A percentile compares a stretch with the other conserved stretches of the same genome.
These are phyloP conservation scores for Dothidotthia symphoricarpi DNA, from an alignment of 2,329 filamentous ascomycete species.

Conservation along the genomic window DNA sequence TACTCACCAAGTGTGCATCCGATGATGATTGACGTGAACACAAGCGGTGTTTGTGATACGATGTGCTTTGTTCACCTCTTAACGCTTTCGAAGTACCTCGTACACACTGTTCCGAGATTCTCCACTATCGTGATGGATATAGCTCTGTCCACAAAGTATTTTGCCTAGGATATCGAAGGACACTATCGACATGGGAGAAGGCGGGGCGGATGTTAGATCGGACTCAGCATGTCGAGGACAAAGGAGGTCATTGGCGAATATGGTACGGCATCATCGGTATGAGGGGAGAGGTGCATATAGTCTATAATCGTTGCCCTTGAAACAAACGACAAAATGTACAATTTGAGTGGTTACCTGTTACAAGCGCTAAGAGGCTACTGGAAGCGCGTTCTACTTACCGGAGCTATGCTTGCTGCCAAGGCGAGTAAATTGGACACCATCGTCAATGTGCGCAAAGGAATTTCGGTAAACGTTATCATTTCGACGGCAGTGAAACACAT, in stretches of 20 bases:
- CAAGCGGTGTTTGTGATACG: slow-evolving; percentile 18
- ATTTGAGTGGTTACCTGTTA: slow-evolving; percentile 22
- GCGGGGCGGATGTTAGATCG: slow-evolving; percentile 32
- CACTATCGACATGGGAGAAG: slow-evolving; percentile 37
- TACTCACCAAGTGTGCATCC: slow-evolving; percentile 22
- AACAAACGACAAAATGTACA: slow-evolving; percentile 13
- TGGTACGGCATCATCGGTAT: slow-evolving; percentile 26
- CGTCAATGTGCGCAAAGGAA: not conserved
- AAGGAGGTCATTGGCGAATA: slow-evolving; percentile 26
- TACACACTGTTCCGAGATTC: slow-evolving; percentile 1
- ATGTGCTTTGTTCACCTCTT: slow-evolving; percentile 20
- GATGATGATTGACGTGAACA: slow-evolving; percentile 21
- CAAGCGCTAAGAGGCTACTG: slow-evolving; percentile 15
- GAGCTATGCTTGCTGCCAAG: slow-evolving; percentile 18
- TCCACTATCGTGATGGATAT: slow-evolving; percentile 16
- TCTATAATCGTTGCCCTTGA: slow-evolving; percentile 15
- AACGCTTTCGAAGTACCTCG: slow-evolving; percentile 11
- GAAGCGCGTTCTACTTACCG: slow-evolving; percentile 25
- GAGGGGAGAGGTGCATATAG: slow-evolving; percentile 29
- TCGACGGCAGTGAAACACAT: slow-evolving; percentile 27
- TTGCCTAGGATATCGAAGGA: slow-evolving; percentile 37
- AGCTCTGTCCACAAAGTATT: slow-evolving; percentile 33
- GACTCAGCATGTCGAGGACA: slow-evolving; percentile 35
- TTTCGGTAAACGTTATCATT: slow-evolving; percentile 16
- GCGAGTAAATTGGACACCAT: too few relatives aligned